Conservation (phyloP, 441 rosid species). For the Corymbia citriodora region DNA sequence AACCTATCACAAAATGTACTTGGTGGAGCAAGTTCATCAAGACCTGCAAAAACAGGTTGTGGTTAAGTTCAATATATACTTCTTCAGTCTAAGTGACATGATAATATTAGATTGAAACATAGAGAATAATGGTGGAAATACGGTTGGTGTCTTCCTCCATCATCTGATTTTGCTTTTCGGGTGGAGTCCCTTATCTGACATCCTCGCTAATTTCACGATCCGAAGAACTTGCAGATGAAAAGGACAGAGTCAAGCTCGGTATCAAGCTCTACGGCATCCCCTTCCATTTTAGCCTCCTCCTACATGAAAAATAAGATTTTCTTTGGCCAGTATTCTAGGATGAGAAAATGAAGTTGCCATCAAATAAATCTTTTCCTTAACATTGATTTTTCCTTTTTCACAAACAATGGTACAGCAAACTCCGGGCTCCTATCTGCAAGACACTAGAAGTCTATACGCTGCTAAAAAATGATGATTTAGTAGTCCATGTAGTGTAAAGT, state of each 20-base stretch:
- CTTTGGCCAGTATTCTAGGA: neutral
- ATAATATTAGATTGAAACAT: neutral
- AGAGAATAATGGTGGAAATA: neutral
- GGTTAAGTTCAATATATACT: neutral
- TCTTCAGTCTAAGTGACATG: neutral
- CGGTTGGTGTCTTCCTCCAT: neutral
- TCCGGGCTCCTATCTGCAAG: neutral
- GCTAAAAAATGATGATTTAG: neutral
- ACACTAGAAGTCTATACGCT: neutral
- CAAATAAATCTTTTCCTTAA: neutral
- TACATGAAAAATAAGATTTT: neutral
- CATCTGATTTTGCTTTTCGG: neutral
- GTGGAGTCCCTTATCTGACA: neutral
- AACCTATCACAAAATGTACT: neutral
- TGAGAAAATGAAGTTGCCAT: neutral
- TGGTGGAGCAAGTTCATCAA: neutral
- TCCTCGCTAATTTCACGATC: neutral
- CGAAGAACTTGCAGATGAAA: neutral
- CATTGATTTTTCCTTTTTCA: neutral
- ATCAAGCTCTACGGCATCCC: neutral
- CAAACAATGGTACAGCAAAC: neutral
- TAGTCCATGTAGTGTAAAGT: neutral
- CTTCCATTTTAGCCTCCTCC: neutral
- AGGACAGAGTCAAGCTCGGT: neutral
- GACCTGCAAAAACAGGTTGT: fast-evolving